Evolutionary conservation across 805 yeast genomes (phyloP), one percentile per base, ranked within the genome.

Genomic region (Saitoella complicata): DNA sequence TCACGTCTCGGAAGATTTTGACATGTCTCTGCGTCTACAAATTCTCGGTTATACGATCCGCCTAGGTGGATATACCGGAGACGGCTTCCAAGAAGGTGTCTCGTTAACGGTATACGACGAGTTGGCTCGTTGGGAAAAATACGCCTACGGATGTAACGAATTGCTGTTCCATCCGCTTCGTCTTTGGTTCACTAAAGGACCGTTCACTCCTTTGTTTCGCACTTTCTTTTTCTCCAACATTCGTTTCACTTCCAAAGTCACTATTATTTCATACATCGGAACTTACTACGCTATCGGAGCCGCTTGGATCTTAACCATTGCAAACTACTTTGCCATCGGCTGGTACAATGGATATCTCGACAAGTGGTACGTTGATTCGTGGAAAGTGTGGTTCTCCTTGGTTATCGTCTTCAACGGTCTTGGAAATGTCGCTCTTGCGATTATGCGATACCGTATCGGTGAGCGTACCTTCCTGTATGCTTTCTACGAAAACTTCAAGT

Each of bases 1-100:
- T 37, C 50, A 48, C 13, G 50, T 48, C n/a, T 48, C 50, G 6
- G 50, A 48, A 31, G 50, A 48, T 32, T 48, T 48, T 32, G 51
- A 48, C 31, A 38, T 48, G 45, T 48, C 51, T 9, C 42, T 48
- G 32, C 42, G 45, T 39, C 21, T 48, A 32, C 51, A 46, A 31
- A 43, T 45, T 7, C 10, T 40, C 5, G 51, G 51, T 5, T 48
- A 48, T 35, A 33, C 38, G 7, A 41, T 48, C 6, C 39, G 51
- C 7, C 30, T 45, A 35, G 38, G 37, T 29, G 13, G 46, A 8
- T 48, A 45, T 38, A 37, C 42, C 30, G 44, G 38, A 37, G 51
- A 45, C 31, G 39, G 44, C 37, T 45, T 48, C 32, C 42, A 48
- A 13, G 51, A 48, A 42, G 51, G 51, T n/a, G 51, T 48, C 3